Evolutionary conservation across 257 asterid species (phyloP).

Genomic region (Plantago elongata): DNA sequence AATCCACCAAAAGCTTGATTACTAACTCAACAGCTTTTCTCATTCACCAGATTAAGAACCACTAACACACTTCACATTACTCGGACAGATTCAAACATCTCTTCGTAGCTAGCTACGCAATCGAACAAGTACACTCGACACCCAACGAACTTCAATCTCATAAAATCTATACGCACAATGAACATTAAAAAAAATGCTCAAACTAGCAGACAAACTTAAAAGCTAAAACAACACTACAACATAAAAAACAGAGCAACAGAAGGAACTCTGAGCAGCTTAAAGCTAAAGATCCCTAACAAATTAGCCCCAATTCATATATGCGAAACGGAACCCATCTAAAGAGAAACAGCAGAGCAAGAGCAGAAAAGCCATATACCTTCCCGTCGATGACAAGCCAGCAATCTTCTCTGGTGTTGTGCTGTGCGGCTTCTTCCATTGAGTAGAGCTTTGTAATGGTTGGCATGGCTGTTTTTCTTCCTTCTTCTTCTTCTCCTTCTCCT

Average conservation of each 20-base stretch:
- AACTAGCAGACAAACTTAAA: too few relatives aligned
- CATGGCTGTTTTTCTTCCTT: conserved; percentile 30
- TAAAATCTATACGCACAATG: too few relatives aligned
- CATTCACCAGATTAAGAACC: neutral
- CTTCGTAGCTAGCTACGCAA: too few relatives aligned
- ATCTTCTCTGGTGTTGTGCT: conserved; percentile 74
- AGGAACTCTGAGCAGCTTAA: too few relatives aligned
- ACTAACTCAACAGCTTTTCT: neutral
- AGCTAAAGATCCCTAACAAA: too few relatives aligned
- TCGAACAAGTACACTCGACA: too few relatives aligned
- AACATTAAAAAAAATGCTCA: too few relatives aligned
- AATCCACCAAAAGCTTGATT: neutral
- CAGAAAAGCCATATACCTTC: conserved; percentile 39
- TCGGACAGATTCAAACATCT: too few relatives aligned
- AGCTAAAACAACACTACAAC: too few relatives aligned
- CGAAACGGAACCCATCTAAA: neutral
- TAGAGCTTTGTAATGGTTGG: conserved; percentile 71
- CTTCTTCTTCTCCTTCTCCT: neutral
- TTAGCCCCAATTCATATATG: neutral
- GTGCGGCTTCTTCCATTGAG: conserved; percentile 71
- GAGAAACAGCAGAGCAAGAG: neutral
- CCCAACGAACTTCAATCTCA: too few relatives aligned
- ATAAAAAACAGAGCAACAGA: too few relatives aligned
- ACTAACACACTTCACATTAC: too few relatives aligned
- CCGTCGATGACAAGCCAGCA: conserved; percentile 87